Conservation (phyloP, 2,329 filamentous ascomycete genomes). For the Claviceps maximensis region DNA sequence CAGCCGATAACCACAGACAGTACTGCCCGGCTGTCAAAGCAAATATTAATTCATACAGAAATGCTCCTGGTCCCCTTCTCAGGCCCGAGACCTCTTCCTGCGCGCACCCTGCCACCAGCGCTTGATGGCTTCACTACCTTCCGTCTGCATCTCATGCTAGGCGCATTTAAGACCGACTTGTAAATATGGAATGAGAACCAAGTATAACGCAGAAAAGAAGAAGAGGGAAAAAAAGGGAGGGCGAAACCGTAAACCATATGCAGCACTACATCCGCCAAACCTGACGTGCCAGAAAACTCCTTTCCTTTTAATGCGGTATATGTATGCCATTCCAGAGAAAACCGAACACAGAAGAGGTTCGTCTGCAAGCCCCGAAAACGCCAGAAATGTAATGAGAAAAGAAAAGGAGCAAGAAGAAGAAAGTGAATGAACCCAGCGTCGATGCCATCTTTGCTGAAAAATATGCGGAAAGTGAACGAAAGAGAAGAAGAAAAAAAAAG, state of each 20-base stretch:
- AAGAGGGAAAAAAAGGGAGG: neutral
- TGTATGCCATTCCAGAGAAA: neutral
- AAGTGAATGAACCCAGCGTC: neutral
- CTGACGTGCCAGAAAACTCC: slow-evolving; percentile 4
- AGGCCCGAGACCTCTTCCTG: too few relatives aligned
- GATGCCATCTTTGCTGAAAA: neutral
- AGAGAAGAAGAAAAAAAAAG: slow-evolving; percentile 1
- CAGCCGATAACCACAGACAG: too few relatives aligned
- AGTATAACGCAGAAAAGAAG: neutral
- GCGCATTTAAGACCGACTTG: neutral
- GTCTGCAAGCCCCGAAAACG: slow-evolving; percentile 8
- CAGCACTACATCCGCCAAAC: slow-evolving; percentile 4
- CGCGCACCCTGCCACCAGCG: too few relatives aligned
- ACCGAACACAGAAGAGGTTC: slow-evolving; percentile 1
- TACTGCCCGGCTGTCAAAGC: too few relatives aligned
- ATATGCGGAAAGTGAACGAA: slow-evolving; percentile 6
- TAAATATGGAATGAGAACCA: neutral
- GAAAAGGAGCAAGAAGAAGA: neutral
- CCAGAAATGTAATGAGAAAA: slow-evolving; percentile 8
- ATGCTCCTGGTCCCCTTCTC: too few relatives aligned
- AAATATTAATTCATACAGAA: too few relatives aligned
- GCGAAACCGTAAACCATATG: neutral
- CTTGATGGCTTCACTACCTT: too few relatives aligned
- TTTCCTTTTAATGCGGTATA: slow-evolving; percentile 3
- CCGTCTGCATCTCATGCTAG: neutral